Percentiles rank a stretch among this genome's conserved stretches.
Evolutionary conservation across 345 rosid species (phyloP).

Genomic region (Murraya koenigii): DNA sequence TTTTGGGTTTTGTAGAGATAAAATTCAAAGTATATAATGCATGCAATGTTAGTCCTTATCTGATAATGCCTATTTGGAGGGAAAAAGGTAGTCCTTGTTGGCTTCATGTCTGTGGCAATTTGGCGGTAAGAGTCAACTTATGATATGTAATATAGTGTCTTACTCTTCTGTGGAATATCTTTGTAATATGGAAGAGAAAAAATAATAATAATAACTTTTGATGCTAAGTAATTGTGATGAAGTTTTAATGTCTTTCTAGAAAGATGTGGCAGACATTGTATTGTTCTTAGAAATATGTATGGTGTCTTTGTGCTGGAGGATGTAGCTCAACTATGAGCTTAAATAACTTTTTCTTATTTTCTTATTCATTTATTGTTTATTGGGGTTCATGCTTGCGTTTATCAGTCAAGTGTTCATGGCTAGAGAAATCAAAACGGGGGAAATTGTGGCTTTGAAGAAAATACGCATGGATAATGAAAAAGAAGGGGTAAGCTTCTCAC

Average conservation of each 20-base stretch:
- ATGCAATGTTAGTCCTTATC: neutral
- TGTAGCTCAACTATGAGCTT: neutral
- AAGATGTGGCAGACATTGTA: neutral
- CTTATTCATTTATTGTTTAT: neutral
- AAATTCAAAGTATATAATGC: neutral
- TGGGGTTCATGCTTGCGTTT: neutral
- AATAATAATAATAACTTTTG: no score
- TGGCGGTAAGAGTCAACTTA: neutral
- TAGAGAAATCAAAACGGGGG: constrained; percentile 77
- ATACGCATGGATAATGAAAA: constrained; percentile 97
- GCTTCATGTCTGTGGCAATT: neutral
- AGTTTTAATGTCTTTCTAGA: neutral
- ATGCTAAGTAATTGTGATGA: neutral
- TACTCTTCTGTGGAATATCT: neutral
- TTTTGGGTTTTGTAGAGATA: neutral
- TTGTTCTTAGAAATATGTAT: neutral
- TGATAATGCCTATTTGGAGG: neutral
- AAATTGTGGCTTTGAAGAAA: constrained; percentile 92
- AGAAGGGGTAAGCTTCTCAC: constrained; percentile 67
- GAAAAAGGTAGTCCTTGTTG: neutral
- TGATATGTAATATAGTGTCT: neutral
- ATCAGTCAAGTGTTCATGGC: constrained; percentile 98
- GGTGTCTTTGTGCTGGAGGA: neutral
- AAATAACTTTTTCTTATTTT: neutral
- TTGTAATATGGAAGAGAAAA: no score